These are phyloP conservation scores for Apiospora koreana DNA, from an alignment of 2,329 filamentous ascomycete species.

Conservation along the genomic window DNA sequence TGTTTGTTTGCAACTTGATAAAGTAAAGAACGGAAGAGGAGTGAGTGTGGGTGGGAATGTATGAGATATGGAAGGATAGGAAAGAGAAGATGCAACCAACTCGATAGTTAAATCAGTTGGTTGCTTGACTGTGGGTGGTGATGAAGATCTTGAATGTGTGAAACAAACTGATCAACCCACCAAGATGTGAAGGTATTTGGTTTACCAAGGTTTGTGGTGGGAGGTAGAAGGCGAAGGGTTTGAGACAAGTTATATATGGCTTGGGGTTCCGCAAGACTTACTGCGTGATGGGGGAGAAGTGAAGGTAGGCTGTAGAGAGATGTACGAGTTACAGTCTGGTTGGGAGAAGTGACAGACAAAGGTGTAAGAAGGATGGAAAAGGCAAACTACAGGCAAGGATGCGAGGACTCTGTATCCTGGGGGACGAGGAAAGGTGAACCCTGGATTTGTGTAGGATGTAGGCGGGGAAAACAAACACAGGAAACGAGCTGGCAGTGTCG, in stretches of 20 bases:
- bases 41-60: neutral
- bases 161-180: neutral
- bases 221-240: neutral
- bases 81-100: neutral
- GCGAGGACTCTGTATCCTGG: neutral
- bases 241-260: neutral
- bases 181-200: neutral
- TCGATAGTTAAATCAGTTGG: neutral
- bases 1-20: neutral
- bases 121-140: neutral
- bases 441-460: neutral
- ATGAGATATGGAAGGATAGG: neutral
- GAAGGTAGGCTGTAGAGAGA: neutral
- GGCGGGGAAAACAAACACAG: neutral
- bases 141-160: neutral
- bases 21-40: neutral
- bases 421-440: neutral
- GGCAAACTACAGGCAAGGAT: neutral
- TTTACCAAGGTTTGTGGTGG: neutral
- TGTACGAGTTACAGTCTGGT: neutral
- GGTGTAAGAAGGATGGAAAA: neutral
- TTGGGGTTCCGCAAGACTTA: neutral
- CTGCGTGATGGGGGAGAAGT: neutral
- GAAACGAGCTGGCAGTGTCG: neutral
- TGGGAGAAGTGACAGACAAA: neutral